Evolutionary conservation across 805 yeast genomes (phyloP).

Genomic region (Zygosaccharomyces bisporus): DNA sequence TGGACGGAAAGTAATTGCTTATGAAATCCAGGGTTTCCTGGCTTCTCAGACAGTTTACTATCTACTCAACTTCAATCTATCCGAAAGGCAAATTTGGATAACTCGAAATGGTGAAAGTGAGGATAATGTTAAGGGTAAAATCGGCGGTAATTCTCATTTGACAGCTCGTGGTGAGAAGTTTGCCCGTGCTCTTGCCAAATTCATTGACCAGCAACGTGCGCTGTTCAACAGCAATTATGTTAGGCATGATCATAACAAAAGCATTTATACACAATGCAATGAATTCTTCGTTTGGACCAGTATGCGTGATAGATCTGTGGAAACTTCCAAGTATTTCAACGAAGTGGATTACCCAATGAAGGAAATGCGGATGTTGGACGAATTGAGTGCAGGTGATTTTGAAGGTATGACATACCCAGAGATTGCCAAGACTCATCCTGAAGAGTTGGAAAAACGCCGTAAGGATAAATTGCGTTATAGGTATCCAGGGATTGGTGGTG

Average conservation of each 20-base stretch:
- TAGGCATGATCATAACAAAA: constrained; percentile 27
- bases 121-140: constrained; percentile 78
- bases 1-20: constrained; percentile 89
- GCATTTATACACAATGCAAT: constrained; percentile 32
- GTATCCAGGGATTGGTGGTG: constrained; percentile 97
- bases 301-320: constrained; percentile 72
- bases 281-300: constrained; percentile 94
- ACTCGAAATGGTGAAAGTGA: constrained; percentile 91
- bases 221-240: constrained; percentile 57
- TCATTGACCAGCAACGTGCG: constrained; percentile 65
- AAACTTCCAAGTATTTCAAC: constrained; percentile 73
- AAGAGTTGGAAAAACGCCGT: constrained; percentile 73
- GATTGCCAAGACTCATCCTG: constrained; percentile 66
- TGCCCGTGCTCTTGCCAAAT: constrained; percentile 66
- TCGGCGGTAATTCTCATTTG: constrained; percentile 86
- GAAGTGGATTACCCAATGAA: constrained; percentile 73
- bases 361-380: constrained; percentile 90
- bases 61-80: constrained; percentile 79
- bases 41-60: constrained; percentile 93
- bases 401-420: constrained; percentile 93
- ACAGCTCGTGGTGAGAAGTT: constrained; percentile 77
- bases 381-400: constrained; percentile 86
- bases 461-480: constrained; percentile 78
- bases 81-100: constrained; percentile 89
- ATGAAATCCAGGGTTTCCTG: constrained; percentile 79